Conservation (phyloP, 2,329 filamentous ascomycete species). For the Paracoccidioides lutzii region DNA sequence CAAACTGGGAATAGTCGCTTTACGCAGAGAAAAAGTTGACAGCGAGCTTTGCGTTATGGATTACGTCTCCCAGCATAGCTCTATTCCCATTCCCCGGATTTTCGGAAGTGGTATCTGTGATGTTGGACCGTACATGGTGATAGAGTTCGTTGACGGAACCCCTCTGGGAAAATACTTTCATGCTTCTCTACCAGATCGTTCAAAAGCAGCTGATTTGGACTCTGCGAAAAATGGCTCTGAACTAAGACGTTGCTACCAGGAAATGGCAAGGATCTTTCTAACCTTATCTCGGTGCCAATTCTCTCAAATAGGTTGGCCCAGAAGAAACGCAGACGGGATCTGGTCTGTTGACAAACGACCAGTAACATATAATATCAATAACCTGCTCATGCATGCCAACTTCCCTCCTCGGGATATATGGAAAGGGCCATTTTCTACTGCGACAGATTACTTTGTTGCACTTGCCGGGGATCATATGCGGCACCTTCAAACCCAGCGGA, state of each 20-base stretch:
- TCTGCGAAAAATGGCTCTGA: slow-evolving; percentile 4
- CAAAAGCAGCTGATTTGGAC: slow-evolving; percentile 5
- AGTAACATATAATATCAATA: slow-evolving; percentile 10
- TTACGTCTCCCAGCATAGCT: slow-evolving; percentile 15
- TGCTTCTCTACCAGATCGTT: slow-evolving; percentile 8
- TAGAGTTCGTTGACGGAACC: slow-evolving; percentile 17
- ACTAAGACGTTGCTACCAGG: slow-evolving; percentile 9
- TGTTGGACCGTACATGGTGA: slow-evolving; percentile 17
- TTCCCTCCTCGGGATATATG: slow-evolving; percentile 2
- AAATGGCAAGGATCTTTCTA: slow-evolving; percentile 12
- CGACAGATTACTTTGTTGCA: slow-evolving; percentile 5
- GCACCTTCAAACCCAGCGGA: slow-evolving; percentile 30
- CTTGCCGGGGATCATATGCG: slow-evolving; percentile 6
- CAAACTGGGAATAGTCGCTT: slow-evolving; percentile 7
- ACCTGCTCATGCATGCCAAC: slow-evolving; percentile 7
- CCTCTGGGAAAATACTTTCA: slow-evolving; percentile 15
- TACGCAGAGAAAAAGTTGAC: slow-evolving; percentile 10
- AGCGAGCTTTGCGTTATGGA: slow-evolving; percentile 10
- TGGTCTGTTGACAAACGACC: slow-evolving; percentile 6
- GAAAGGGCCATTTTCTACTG: background rate
- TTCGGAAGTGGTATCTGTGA: slow-evolving; percentile 13
- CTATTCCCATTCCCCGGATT: slow-evolving; percentile 16
- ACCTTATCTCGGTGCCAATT: slow-evolving; percentile 10
- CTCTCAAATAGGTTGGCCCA: slow-evolving; percentile 10
- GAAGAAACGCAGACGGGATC: background rate